phyloP scores from a whole-genome alignment of 805 yeast species.

The Blastobotrys attinorum region DNA sequence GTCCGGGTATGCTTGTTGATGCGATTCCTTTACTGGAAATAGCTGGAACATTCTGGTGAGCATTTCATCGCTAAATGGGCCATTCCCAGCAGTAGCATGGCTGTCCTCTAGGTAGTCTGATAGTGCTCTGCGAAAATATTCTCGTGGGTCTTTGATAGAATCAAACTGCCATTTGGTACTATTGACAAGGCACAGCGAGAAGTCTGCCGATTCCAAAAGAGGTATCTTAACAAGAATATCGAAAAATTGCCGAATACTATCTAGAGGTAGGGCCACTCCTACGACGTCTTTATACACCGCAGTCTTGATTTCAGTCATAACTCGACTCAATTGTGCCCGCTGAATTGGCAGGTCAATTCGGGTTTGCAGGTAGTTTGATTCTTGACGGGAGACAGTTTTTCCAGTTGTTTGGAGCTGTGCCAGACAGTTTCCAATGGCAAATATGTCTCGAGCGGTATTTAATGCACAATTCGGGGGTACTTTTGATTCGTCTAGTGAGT shows the following conservation, averaged over 20 bases:
- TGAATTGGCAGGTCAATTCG: slow-evolving; percentile 8
- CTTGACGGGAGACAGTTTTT: not conserved
- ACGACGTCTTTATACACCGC: slow-evolving; percentile 13
- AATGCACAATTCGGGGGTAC: not conserved
- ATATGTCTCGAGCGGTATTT: slow-evolving; percentile 7
- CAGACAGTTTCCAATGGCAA: slow-evolving; percentile 13
- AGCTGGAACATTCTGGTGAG: slow-evolving; percentile 1
- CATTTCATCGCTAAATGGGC: no score
- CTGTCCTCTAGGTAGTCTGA: slow-evolving; percentile 10
- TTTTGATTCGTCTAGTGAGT: slow-evolving; percentile 1
- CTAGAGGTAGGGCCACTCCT: slow-evolving; percentile 5
- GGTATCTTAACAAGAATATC: slow-evolving; percentile 12
- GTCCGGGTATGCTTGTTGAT: slow-evolving; percentile 3
- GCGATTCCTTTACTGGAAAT: slow-evolving; percentile 1
- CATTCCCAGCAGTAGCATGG: slow-evolving; percentile 1
- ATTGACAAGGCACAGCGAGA: slow-evolving; percentile 5
- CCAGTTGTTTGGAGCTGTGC: not conserved
- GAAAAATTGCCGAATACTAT: slow-evolving; percentile 7
- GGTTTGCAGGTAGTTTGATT: slow-evolving; percentile 4
- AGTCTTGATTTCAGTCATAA: slow-evolving; percentile 3
- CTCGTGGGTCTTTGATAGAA: no score
- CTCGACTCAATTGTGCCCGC: slow-evolving; percentile 3
- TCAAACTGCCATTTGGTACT: not conserved
- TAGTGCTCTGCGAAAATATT: slow-evolving; percentile 6
- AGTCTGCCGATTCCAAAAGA: slow-evolving; percentile 15